A percentile compares a stretch with the other conserved stretches of the same genome.
These are phyloP conservation scores for Tuber magnatum DNA, from an alignment of 495 filamentous ascomycete genomes.

Conservation along the genomic window DNA sequence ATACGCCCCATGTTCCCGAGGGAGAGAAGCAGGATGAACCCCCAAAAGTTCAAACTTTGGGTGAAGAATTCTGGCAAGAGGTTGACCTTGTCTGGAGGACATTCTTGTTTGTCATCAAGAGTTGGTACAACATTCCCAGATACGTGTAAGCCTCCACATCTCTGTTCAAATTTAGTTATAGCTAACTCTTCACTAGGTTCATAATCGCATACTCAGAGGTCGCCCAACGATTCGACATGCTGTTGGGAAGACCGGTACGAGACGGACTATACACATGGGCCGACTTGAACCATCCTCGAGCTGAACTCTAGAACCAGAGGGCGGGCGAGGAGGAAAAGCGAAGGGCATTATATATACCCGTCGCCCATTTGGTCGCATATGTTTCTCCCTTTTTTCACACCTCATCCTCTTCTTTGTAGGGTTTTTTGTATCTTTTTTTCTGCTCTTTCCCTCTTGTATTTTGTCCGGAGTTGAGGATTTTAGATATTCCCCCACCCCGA, in stretches of 20 bases:
- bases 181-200: constrained; percentile 7
- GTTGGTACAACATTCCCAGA: constrained; percentile 62
- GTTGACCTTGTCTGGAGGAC: constrained; percentile 54
- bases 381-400: constrained; percentile 1
- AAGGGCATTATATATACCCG: background rate
- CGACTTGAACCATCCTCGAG: constrained; percentile 7
- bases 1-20: constrained; percentile 32
- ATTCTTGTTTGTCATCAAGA: constrained; percentile 56
- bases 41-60: constrained; percentile 44
- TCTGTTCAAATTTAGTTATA: background rate
- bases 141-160: constrained; percentile 54
- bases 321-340: background rate
- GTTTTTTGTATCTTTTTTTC: constrained; percentile 3
- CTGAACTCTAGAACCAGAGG: constrained; percentile 16
- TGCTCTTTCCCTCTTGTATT: background rate
- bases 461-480: background rate
- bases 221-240: constrained; percentile 19
- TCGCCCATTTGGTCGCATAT: background rate
- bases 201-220: constrained; percentile 20
- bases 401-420: constrained; percentile 5
- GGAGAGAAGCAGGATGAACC: constrained; percentile 44
- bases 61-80: constrained; percentile 60
- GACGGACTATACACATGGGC: constrained; percentile 20
- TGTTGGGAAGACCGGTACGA: constrained; percentile 14
- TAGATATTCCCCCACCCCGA: background rate